These are phyloP conservation scores for Iris pallida DNA, from an alignment of 116 monocot genomes.

Conservation along the genomic window DNA sequence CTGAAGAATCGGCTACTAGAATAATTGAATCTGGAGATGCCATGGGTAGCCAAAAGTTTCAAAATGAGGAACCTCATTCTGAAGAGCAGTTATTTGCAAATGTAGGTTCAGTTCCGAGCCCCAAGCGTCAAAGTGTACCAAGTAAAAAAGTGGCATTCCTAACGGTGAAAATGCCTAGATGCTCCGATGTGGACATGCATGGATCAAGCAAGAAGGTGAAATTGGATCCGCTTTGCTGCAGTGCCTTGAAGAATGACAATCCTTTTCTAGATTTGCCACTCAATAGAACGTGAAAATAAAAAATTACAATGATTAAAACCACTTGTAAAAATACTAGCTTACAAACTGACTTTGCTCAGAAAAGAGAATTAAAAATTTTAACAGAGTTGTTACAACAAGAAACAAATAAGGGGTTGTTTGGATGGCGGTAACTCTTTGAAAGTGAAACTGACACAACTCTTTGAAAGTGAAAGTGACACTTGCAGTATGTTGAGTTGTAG, in stretches of 20 bases:
- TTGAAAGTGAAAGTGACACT: too few species aligned
- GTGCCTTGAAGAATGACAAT: neutral
- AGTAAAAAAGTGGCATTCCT: constrained; percentile 33
- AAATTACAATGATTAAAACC: too few species aligned
- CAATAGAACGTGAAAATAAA: too few species aligned
- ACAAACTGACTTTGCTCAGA: too few species aligned
- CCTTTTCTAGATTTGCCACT: too few species aligned
- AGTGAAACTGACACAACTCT: too few species aligned
- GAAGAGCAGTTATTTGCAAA: neutral
- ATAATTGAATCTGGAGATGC: neutral
- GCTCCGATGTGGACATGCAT: neutral
- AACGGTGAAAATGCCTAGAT: constrained; percentile 7
- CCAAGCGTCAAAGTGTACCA: neutral
- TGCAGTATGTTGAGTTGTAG: too few species aligned
- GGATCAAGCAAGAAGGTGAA: constrained; percentile 15
- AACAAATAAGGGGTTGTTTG: too few species aligned
- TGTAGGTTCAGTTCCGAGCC: neutral
- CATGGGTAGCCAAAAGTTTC: neutral
- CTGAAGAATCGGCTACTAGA: neutral
- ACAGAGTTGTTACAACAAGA: too few species aligned
- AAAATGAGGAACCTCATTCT: neutral
- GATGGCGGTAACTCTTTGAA: too few species aligned
- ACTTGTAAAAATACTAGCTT: too few species aligned
- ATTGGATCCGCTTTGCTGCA: neutral
- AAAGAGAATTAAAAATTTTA: too few species aligned